phyloP scores from a whole-genome alignment of 2,329 filamentous ascomycete species.

The Neofusicoccum cordaticola region DNA sequence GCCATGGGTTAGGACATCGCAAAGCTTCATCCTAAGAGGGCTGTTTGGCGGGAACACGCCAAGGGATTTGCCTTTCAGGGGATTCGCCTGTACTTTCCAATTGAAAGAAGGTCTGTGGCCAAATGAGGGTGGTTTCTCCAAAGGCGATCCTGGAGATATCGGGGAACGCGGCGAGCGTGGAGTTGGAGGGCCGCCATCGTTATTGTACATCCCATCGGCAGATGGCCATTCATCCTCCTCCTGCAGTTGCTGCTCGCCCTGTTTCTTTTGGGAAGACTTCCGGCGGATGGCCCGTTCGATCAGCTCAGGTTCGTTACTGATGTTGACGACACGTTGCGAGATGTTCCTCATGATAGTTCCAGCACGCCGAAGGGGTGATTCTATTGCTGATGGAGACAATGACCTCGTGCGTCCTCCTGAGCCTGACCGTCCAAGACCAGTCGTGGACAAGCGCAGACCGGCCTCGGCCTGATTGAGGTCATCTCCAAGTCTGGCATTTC shows the following conservation, averaged over 20 bases:
- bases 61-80: conserved; percentile 79
- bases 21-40: conserved; percentile 68
- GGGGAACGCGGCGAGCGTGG: conserved; percentile 7
- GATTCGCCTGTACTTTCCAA: conserved; percentile 58
- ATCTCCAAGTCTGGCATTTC: conserved; percentile 56
- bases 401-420: conserved; percentile 45
- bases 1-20: conserved; percentile 81
- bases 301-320: conserved; percentile 87
- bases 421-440: conserved; percentile 36
- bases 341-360: conserved; percentile 62
- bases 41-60: conserved; percentile 82
- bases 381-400: conserved; percentile 43
- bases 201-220: not conserved
- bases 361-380: conserved; percentile 49
- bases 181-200: conserved; percentile 39
- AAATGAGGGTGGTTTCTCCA: conserved; percentile 40
- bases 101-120: conserved; percentile 26
- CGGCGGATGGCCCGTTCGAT: conserved; percentile 69
- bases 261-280: conserved; percentile 57
- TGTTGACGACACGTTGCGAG: conserved; percentile 96
- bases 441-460: conserved; percentile 39
- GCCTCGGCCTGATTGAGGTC: conserved; percentile 61
- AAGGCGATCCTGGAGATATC: conserved; percentile 28
- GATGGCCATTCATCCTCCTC: conserved; percentile 9
- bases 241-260: conserved; percentile 40